Base-by-base conservation (phyloP, 768 basidiomycete genomes). In the Cubamyces sp. region DNA sequence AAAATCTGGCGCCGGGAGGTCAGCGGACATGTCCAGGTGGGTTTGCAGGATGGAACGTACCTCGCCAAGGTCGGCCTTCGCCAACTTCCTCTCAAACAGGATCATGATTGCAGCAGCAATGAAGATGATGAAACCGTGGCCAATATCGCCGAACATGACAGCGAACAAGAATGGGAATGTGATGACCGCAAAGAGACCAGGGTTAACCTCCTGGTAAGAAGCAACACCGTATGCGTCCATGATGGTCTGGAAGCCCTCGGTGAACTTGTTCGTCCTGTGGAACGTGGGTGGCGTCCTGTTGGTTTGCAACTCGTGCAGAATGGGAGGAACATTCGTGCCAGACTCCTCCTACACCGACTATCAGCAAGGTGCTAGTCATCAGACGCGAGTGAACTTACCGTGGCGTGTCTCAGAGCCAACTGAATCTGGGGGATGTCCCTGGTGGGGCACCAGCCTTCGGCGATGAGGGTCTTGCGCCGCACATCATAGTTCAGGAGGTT, bases 111-210 rank as follows among this genome's bases (percentile, higher is more conserved):
- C 60, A 3, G 93, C 96, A 18, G 88, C 85, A 43, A 82, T 70
- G 65, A 91, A 82, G 68, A 92, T 90, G 70, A 98, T 87, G 62
- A 85, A 79, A 30, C 94, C 97, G 76, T 99, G 97, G 3, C 97
- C 97, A 71, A 98, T 92, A 76, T 99, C 97, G 70, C 97, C 97
- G 73, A 99, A 99, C 97, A 99, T 99, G 78, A 99, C 93, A 5
- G 94, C 96, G 70, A 98, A 99, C 67, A 99, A 77, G 86, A 99
- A 98, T 0, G 97, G 97, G 86, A 97, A 97, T 1, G 95, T 97
- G 68, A 91, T 79, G 67, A 92, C 79, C 0, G 93, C 94, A 75
- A 96, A 96, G 28, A 98, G 77, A 56, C 96, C 97, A 19, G 97
- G 96, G 73, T 98, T 98, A 73, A 95, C 87, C 75, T 99, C 97